Evolutionary conservation across 352 stramenopile genomes (phyloP).

Genomic region (Paralagenidium karlingii): DNA sequence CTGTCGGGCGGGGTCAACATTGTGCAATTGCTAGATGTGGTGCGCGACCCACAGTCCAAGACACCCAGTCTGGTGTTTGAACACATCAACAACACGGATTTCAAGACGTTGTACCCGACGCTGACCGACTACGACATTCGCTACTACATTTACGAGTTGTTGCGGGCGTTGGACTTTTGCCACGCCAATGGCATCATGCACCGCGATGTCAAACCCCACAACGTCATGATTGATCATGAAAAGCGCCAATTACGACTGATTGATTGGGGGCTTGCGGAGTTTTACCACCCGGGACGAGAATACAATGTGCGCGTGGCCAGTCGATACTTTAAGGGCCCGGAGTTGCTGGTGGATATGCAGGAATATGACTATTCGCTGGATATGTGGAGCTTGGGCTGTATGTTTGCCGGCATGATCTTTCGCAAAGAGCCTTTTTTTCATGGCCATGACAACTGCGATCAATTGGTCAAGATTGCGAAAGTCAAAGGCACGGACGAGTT

Average conservation of each 20-base stretch:
- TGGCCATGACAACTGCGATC: slow-evolving; percentile 99
- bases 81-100: slow-evolving; percentile 99
- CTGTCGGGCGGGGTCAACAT: slow-evolving; percentile 98
- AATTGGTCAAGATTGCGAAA: slow-evolving; percentile 99
- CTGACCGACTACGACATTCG: slow-evolving; percentile 97
- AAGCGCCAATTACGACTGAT: slow-evolving; percentile 96
- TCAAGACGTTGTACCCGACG: slow-evolving; percentile 99
- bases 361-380: slow-evolving; percentile 99
- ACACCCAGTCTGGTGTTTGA: slow-evolving; percentile 98
- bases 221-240: slow-evolving; percentile 99
- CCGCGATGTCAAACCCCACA: slow-evolving; percentile 99
- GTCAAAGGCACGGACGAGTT: slow-evolving; percentile 97
- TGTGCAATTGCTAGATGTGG: slow-evolving; percentile 97
- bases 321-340: slow-evolving; percentile 98
- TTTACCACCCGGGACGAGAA: slow-evolving; percentile 96
- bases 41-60: slow-evolving; percentile 97
- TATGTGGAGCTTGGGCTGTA: slow-evolving; percentile 98
- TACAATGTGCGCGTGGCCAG: slow-evolving; percentile 99
- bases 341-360: slow-evolving; percentile 98
- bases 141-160: slow-evolving; percentile 98
- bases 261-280: slow-evolving; percentile 99
- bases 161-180: slow-evolving; percentile 96
- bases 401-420: slow-evolving; percentile 99
- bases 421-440: slow-evolving; percentile 99
- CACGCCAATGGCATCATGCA: slow-evolving; percentile 99